phyloP scores from a whole-genome alignment of 2,329 filamentous ascomycete species.

The Escovopsis weberi region DNA sequence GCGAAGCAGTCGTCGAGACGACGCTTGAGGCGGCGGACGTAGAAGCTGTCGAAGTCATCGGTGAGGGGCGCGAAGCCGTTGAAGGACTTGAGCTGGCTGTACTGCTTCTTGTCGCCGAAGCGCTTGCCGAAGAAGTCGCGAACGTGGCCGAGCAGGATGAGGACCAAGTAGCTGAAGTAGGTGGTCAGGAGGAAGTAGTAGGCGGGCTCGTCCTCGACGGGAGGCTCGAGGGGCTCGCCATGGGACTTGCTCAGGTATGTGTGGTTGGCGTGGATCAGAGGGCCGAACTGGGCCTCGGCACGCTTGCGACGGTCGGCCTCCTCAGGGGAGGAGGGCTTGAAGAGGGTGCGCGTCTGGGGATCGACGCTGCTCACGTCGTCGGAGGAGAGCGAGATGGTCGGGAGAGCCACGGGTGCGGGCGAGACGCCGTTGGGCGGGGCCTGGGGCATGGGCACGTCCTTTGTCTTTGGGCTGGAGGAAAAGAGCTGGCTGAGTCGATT shows the following conservation, averaged over 20 bases:
- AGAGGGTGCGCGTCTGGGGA: conserved; percentile 61
- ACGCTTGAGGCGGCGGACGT: conserved; percentile 81
- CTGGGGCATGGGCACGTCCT: conserved; percentile 53
- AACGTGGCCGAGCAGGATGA: conserved; percentile 90
- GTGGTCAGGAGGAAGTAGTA: conserved; percentile 96
- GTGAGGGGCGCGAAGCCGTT: conserved; percentile 93
- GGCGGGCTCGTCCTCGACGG: conserved; percentile 85
- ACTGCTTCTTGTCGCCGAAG: conserved; percentile 69
- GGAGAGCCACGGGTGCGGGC: conserved; percentile 57
- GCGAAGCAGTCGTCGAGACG: conserved; percentile 96
- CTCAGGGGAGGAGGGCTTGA: conserved; percentile 74
- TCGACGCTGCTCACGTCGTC: conserved; percentile 50
- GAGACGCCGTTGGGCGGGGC: conserved; percentile 44
- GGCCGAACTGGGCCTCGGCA: conserved; percentile 83
- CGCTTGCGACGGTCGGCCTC: conserved; percentile 63
- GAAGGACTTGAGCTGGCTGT: conserved; percentile 65
- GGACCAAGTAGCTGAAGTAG: conserved; percentile 92
- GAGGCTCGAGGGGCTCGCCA: conserved; percentile 64
- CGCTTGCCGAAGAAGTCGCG: conserved; percentile 97
- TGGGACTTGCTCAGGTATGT: conserved; percentile 81
- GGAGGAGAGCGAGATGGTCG: conserved; percentile 83
- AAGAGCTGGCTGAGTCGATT: conserved; percentile 75
- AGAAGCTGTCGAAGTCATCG: conserved; percentile 98
- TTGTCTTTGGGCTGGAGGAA: conserved; percentile 63
- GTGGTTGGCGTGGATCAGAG: conserved; percentile 65